Percentiles rank a stretch among this genome's conserved stretches.
Conservation (phyloP, 1,284 basidiomycete genomes). For the Trametes pubescens region DNA sequence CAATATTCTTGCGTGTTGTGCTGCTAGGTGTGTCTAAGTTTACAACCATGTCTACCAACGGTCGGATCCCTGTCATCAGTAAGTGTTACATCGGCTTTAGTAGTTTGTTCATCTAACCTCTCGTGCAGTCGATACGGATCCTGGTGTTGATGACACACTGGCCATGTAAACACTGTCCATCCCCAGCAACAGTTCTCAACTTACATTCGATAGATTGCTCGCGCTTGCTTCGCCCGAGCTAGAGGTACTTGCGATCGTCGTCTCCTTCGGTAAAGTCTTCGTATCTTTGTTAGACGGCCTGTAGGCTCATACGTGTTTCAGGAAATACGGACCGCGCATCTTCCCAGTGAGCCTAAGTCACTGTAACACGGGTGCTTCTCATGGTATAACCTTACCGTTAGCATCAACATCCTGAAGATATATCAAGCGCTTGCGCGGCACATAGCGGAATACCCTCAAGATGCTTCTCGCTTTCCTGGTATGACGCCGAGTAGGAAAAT, state of each 20-base stretch:
- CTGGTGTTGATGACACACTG: conserved; percentile 92
- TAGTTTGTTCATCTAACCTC: not conserved
- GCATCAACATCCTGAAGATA: conserved; percentile 80
- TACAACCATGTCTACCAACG: not conserved
- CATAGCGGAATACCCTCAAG: conserved; percentile 64
- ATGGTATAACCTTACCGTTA: conserved; percentile 40
- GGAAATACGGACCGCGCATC: conserved; percentile 76
- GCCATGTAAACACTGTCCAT: conserved; percentile 58
- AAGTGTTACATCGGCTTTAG: not conserved
- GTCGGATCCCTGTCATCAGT: conserved; percentile 62
- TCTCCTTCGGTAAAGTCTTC: conserved; percentile 73
- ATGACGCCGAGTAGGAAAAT: conserved; percentile 58
- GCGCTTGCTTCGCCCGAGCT: conserved; percentile 81
- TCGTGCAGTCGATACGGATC: conserved; percentile 78
- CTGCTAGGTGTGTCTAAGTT: not conserved
- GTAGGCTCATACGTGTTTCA: conserved; percentile 36
- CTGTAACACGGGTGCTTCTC: too few relatives aligned
- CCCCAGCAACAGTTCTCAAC: conserved; percentile 1
- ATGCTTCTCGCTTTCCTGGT: conserved; percentile 68
- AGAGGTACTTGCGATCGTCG: conserved; percentile 78
- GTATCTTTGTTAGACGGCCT: not conserved
- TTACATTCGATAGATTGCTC: conserved; percentile 52
- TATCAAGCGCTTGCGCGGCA: conserved; percentile 79
- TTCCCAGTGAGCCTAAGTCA: conserved; percentile 58
- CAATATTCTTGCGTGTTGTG: not conserved